phyloP scores from a whole-genome alignment of 2,329 filamentous ascomycete genomes.

The Beauveria australis region DNA sequence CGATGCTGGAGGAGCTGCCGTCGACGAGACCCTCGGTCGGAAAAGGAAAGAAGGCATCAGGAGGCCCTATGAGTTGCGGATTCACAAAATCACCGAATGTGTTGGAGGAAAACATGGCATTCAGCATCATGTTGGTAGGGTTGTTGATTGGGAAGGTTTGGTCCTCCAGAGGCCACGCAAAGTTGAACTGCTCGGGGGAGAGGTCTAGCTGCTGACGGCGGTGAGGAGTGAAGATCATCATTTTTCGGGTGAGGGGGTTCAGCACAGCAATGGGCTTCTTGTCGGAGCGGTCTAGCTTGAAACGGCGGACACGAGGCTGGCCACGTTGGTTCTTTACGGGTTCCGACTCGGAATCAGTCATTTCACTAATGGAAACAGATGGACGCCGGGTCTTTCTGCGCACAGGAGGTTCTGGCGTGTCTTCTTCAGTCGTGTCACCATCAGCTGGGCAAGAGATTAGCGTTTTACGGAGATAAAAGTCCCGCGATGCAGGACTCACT shows the following conservation, averaged over 20 bases:
- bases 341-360: slow-evolving; percentile 43
- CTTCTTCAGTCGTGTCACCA: slow-evolving; percentile 55
- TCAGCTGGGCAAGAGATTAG: slow-evolving; percentile 42
- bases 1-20: slow-evolving; percentile 34
- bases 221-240: slow-evolving; percentile 56
- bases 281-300: slow-evolving; percentile 44
- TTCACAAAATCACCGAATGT: slow-evolving; percentile 50
- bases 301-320: slow-evolving; percentile 46
- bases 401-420: slow-evolving; percentile 41
- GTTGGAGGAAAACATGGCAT: slow-evolving; percentile 55
- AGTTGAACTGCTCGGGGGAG: slow-evolving; percentile 47
- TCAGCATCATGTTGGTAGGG: slow-evolving; percentile 70
- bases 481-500: slow-evolving; percentile 38
- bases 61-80: slow-evolving; percentile 61
- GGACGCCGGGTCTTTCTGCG: slow-evolving; percentile 39
- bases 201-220: slow-evolving; percentile 41
- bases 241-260: slow-evolving; percentile 49
- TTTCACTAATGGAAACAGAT: slow-evolving; percentile 28
- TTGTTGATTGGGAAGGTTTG: slow-evolving; percentile 51
- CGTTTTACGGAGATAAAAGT: slow-evolving; percentile 14
- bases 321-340: slow-evolving; percentile 40
- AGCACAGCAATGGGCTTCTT: slow-evolving; percentile 52
- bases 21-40: slow-evolving; percentile 51
- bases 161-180: slow-evolving; percentile 35
- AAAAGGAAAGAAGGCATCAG: slow-evolving; percentile 69